phyloP scores from a whole-genome alignment of 2,329 filamentous ascomycete genomes.

The Aspergillus sp. region DNA sequence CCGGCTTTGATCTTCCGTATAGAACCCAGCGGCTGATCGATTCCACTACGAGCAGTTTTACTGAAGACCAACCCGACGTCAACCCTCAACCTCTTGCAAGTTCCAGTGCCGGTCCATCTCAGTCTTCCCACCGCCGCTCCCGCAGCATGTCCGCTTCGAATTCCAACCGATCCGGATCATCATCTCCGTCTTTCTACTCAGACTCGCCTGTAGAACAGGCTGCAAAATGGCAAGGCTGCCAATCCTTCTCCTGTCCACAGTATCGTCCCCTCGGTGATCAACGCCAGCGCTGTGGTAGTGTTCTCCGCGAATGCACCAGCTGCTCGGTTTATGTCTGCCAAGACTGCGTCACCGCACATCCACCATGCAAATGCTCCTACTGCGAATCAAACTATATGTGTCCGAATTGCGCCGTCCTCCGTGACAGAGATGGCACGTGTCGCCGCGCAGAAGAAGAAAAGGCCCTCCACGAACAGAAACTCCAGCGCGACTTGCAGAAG shows the following conservation, averaged over 20 bases:
- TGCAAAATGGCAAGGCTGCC: constrained; percentile 46
- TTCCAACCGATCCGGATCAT: constrained; percentile 41
- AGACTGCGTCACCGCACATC: constrained; percentile 41
- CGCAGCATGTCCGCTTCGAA: constrained; percentile 40
- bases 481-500: constrained; percentile 42
- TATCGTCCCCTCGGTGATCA: constrained; percentile 46
- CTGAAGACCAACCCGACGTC: constrained; percentile 30
- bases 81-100: constrained; percentile 20
- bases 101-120: constrained; percentile 17
- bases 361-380: constrained; percentile 46
- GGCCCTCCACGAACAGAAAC: constrained; percentile 38
- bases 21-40: constrained; percentile 29
- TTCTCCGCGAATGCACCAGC: constrained; percentile 45
- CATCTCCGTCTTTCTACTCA: constrained; percentile 40
- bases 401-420: constrained; percentile 43
- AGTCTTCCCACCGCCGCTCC: constrained; percentile 28
- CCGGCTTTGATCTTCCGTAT: constrained; percentile 30
- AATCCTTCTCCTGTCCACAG: constrained; percentile 49
- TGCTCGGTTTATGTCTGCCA: constrained; percentile 49
- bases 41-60: constrained; percentile 37
- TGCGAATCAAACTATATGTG: constrained; percentile 46
- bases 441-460: constrained; percentile 40
- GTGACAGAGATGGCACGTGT: constrained; percentile 40
- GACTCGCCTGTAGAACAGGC: constrained; percentile 35
- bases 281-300: constrained; percentile 44